Base-by-base conservation (phyloP, 805 yeast genomes). In the Monosporozyma aquatica region DNA sequence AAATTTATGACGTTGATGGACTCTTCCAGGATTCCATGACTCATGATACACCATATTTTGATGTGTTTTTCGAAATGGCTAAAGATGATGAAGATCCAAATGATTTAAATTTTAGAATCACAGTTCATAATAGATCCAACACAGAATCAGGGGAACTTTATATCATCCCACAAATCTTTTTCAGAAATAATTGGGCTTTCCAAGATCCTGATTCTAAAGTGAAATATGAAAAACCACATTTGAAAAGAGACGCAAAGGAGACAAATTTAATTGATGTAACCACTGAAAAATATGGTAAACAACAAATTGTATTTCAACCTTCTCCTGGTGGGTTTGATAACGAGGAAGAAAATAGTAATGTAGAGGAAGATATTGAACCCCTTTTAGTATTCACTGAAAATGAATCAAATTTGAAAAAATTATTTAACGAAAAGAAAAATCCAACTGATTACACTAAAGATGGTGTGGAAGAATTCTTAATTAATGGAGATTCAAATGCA, bases 121-220 rank as follows among this genome's bases (percentile, higher is more conserved):
- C 96, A 11, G 95, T 95, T 29, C 84, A 83, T 61, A 87, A 87
- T 61, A 70, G 96, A 49, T 80, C 94, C 27, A 76, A 75, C 42
- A 37, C 21, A 20, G 78, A 82, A 42, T 72, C 90, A 3, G 95
- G 95, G 11, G 95, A 95, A 1, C 66, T 87, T 46, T 95, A 87
- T 62, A 72, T 89, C 38, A 62, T 83, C 46, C 97, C 97, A 7
- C 96, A 87, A 50, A 66, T 85, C 27, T 78, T 79, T 50, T 85
- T 81, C 64, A 74, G 96, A 65, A 89, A 87, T 64, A 84, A 92
- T 17, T 87, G 97, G 97, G 68, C 82, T 14, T 87, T 95, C 95
- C 86, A 89, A 37, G 47, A 46, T 30, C 29, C 24, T n/a, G 15
- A 25, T 23, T 20, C 28, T 8, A 37, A 37, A 14, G 65, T 72